Percentiles rank a stretch among this genome's conserved stretches.
phyloP scores from a whole-genome alignment of 2,329 filamentous ascomycete species.

The Beauveria medogensis region DNA sequence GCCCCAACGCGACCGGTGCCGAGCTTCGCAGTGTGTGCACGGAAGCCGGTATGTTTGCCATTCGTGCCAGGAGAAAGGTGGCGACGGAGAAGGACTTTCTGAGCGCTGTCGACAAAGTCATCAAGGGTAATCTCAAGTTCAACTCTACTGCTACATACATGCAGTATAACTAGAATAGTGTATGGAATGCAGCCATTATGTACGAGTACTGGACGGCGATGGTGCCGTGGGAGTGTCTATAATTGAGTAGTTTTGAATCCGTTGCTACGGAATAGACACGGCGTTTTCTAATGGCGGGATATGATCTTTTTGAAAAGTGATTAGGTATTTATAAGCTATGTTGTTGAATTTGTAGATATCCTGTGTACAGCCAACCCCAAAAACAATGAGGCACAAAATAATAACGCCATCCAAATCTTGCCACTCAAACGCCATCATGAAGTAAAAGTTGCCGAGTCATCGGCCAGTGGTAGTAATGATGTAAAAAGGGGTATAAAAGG shows the following conservation, averaged over 20 bases:
- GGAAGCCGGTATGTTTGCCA: constrained; percentile 97
- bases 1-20: constrained; percentile 93
- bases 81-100: constrained; percentile 98
- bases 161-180: constrained; percentile 80
- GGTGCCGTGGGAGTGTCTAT: constrained; percentile 15
- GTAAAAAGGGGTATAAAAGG: neutral
- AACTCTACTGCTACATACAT: constrained; percentile 97
- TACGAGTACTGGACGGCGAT: constrained; percentile 23
- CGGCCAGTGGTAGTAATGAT: neutral
- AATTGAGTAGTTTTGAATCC: neutral
- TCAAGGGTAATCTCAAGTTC: constrained; percentile 98
- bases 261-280: constrained; percentile 3
- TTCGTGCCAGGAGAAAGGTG: constrained; percentile 89
- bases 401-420: neutral
- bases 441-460: neutral
- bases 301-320: neutral
- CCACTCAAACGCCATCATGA: neutral
- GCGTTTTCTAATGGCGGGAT: neutral
- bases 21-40: constrained; percentile 95
- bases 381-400: neutral
- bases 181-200: constrained; percentile 23
- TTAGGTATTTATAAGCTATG: neutral
- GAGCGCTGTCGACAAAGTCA: constrained; percentile 97
- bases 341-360: neutral
- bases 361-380: neutral